A percentile compares a stretch with the other conserved stretches of the same genome.
Evolutionary conservation across 1,284 basidiomycete genomes (phyloP).

Genomic region (Limonomyces culmigenus): DNA sequence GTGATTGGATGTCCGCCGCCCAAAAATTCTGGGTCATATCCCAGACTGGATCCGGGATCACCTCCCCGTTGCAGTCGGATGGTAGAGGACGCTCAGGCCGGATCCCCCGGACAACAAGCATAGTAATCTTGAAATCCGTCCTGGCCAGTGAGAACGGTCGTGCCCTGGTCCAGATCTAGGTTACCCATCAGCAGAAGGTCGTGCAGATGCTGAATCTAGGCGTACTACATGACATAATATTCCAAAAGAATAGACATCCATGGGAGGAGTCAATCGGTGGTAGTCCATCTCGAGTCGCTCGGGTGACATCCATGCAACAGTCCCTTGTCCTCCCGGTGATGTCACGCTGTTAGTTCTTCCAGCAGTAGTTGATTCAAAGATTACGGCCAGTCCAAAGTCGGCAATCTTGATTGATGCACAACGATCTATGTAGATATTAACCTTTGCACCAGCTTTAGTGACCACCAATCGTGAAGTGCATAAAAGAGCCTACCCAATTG

Average conservation of each 20-base stretch:
- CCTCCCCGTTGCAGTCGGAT: neutral
- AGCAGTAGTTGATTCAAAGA: too few relatives aligned
- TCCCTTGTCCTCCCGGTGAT: too few relatives aligned
- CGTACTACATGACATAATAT: neutral
- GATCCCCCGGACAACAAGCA: neutral
- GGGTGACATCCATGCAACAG: too few relatives aligned
- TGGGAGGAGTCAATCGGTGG: neutral
- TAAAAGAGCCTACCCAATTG: conserved; percentile 3
- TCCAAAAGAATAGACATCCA: conserved; percentile 1
- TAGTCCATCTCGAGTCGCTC: too few relatives aligned
- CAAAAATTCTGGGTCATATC: neutral
- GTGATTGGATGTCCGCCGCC: neutral
- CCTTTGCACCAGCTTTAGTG: too few relatives aligned
- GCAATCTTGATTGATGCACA: too few relatives aligned
- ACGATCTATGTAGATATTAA: too few relatives aligned
- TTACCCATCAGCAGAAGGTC: neutral
- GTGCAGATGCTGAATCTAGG: neutral
- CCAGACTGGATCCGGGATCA: neutral
- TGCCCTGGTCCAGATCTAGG: neutral
- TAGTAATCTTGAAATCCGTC: neutral
- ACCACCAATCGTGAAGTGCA: too few relatives aligned
- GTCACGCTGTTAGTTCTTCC: too few relatives aligned
- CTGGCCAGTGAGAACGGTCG: neutral
- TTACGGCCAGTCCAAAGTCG: too few relatives aligned
- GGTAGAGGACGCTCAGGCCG: neutral